phyloP scores from a whole-genome alignment of 2,329 filamentous ascomycete genomes.

The Calonectria hongkongensis region DNA sequence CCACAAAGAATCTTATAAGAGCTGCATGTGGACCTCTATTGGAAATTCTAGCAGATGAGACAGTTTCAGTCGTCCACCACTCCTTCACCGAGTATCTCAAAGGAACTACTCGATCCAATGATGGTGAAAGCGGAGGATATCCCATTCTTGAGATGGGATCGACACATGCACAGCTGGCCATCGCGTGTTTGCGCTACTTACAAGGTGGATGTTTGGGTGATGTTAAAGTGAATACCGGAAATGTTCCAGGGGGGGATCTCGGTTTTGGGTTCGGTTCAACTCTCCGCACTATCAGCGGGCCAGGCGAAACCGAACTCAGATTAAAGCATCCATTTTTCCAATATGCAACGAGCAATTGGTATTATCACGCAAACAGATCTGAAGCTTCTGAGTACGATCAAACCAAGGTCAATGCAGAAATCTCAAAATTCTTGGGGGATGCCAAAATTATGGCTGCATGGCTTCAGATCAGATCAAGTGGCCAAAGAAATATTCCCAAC shows the following conservation, averaged over 20 bases:
- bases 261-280: background rate
- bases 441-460: slow-evolving; percentile 33
- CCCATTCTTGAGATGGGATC: slow-evolving; percentile 28
- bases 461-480: slow-evolving; percentile 42
- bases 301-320: slow-evolving; percentile 11
- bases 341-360: slow-evolving; percentile 58
- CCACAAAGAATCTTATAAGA: slow-evolving; percentile 36
- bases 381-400: slow-evolving; percentile 46
- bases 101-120: slow-evolving; percentile 16
- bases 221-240: background rate
- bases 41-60: slow-evolving; percentile 46
- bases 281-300: background rate
- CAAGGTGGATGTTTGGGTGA: slow-evolving; percentile 28
- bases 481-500: background rate
- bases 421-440: slow-evolving; percentile 41
- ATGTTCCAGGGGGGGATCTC: background rate
- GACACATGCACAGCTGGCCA: slow-evolving; percentile 39
- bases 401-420: slow-evolving; percentile 27
- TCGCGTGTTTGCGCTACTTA: slow-evolving; percentile 40
- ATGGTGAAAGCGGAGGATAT: background rate
- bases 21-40: slow-evolving; percentile 36
- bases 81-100: slow-evolving; percentile 46
- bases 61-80: slow-evolving; percentile 45
- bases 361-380: slow-evolving; percentile 51
- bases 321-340: slow-evolving; percentile 54